These are phyloP conservation scores for Monilinia fructigena DNA, from an alignment of 2,329 filamentous ascomycete genomes.

Conservation along the genomic window DNA sequence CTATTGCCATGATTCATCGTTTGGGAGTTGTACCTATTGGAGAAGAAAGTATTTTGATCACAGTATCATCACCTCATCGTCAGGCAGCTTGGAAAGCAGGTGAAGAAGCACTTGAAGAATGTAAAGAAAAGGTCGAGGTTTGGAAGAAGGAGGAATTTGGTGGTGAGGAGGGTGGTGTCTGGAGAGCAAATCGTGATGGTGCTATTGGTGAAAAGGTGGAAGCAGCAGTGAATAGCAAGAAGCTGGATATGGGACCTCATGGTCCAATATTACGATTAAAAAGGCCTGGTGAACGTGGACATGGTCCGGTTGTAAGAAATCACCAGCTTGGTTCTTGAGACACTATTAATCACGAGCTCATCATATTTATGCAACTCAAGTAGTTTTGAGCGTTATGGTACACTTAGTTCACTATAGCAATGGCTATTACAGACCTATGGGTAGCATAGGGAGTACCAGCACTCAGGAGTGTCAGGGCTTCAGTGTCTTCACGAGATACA, in stretches of 20 bases:
- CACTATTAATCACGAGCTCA: background rate
- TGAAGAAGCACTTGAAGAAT: slow-evolving; percentile 83
- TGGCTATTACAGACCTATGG: too few species aligned
- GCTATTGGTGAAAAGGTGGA: slow-evolving; percentile 38
- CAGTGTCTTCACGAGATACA: background rate
- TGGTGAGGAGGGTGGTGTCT: slow-evolving; percentile 70
- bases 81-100: slow-evolving; percentile 83
- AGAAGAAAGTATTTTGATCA: slow-evolving; percentile 92
- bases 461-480: background rate
- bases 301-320: slow-evolving; percentile 35
- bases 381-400: background rate
- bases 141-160: slow-evolving; percentile 93
- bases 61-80: slow-evolving; percentile 79
- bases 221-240: slow-evolving; percentile 16
- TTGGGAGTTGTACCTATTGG: slow-evolving; percentile 82
- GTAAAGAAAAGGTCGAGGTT: slow-evolving; percentile 85
- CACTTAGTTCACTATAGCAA: background rate
- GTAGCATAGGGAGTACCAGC: background rate
- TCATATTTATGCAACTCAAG: background rate
- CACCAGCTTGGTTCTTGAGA: slow-evolving; percentile 11
- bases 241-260: slow-evolving; percentile 27
- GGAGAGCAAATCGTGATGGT: slow-evolving; percentile 85
- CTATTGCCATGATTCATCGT: slow-evolving; percentile 78
- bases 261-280: slow-evolving; percentile 32
- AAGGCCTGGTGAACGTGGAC: slow-evolving; percentile 34